These are phyloP conservation scores for Cynanchum wilfordii DNA, from an alignment of 257 asterid species.

Conservation along the genomic window DNA sequence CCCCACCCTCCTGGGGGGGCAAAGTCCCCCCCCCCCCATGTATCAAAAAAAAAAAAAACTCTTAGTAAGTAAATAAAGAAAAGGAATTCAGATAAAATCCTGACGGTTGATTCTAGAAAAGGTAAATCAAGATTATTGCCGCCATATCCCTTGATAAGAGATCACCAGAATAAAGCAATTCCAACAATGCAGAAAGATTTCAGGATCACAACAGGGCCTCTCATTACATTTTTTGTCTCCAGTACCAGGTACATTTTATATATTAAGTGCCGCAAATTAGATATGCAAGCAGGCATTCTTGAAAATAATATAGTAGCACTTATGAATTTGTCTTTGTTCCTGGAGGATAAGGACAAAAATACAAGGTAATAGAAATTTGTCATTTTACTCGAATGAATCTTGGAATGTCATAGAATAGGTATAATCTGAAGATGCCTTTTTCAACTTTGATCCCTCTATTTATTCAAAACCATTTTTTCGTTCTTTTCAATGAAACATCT, in stretches of 20 bases:
- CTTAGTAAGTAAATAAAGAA: too few relatives aligned
- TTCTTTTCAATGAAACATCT: not conserved
- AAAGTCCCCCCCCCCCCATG: too few relatives aligned
- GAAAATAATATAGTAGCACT: not conserved
- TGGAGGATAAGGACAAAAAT: not conserved
- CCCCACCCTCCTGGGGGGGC: too few relatives aligned
- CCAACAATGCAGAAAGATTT: not conserved
- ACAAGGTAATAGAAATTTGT: constrained; percentile 6
- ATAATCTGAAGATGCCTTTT: constrained; percentile 6
- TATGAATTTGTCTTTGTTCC: not conserved
- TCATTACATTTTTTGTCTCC: not conserved
- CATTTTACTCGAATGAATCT: constrained; percentile 10
- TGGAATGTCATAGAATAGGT: not conserved
- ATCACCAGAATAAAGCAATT: not conserved
- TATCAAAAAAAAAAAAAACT: too few relatives aligned
- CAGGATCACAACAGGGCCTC: not conserved
- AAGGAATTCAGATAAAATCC: too few relatives aligned
- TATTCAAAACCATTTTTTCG: not conserved
- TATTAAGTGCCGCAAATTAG: not conserved
- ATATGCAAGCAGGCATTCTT: not conserved
- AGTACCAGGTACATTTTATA: not conserved
- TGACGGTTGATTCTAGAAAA: not conserved
- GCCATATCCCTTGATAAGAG: not conserved
- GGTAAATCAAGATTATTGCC: not conserved
- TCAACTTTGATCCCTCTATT: not conserved